Evolutionary conservation across 164 flowering plant genomes (phyloP).

Genomic region (Echeveria elegans): DNA sequence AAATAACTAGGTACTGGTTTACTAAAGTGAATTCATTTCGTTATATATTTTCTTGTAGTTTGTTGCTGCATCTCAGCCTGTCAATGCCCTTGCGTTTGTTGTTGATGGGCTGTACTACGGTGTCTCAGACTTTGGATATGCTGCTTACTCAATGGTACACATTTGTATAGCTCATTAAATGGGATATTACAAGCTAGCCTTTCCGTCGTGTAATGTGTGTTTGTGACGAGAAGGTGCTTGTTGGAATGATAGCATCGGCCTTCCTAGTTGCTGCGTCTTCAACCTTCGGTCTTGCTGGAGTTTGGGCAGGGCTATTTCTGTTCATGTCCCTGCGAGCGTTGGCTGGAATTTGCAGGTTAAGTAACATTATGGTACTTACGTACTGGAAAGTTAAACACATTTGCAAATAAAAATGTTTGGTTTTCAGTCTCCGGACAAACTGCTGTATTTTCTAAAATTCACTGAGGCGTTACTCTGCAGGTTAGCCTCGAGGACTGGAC

Average conservation of each 20-base stretch:
- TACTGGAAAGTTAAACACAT: not conserved
- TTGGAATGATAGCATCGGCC: conserved; percentile 54
- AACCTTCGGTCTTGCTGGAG: conserved; percentile 68
- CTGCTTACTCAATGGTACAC: conserved; percentile 90
- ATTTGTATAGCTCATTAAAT: not conserved
- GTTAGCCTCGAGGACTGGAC: conserved; percentile 61
- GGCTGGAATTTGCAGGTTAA: conserved; percentile 83
- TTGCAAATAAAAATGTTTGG: not conserved
- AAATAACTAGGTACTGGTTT: conserved; percentile 1
- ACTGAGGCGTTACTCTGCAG: conserved; percentile 23
- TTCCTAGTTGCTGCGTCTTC: conserved; percentile 66
- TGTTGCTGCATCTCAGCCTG: conserved; percentile 94
- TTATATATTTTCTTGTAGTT: conserved; percentile 43
- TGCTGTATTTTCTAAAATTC: not conserved
- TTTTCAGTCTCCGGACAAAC: not conserved
- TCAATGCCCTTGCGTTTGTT: conserved; percentile 94
- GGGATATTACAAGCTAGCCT: not conserved
- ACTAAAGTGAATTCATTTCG: not conserved
- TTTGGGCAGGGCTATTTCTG: conserved; percentile 86
- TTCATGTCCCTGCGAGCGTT: conserved; percentile 82
- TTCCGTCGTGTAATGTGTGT: not conserved
- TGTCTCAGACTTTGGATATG: conserved; percentile 86
- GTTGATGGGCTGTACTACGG: conserved; percentile 97
- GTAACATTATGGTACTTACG: not conserved
- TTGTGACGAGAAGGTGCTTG: conserved; percentile 35